Evolutionary conservation across 1,284 basidiomycete species (phyloP).

Genomic region (Cutaneotrichosporon cutaneum): DNA sequence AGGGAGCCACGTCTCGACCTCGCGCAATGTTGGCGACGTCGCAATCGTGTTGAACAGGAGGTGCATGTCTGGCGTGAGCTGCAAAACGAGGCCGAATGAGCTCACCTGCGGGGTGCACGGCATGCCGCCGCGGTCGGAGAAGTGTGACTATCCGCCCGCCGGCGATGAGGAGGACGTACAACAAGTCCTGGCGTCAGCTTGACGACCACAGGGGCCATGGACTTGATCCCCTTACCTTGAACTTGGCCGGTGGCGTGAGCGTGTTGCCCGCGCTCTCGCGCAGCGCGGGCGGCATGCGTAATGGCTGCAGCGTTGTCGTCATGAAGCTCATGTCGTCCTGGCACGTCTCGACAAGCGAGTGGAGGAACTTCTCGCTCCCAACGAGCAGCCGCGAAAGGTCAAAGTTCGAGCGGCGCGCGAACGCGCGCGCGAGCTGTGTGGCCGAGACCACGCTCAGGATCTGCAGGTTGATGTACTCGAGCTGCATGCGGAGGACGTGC

Average conservation of each 20-base stretch:
- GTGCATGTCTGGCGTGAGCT: conserved; percentile 67
- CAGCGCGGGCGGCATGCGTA: conserved; percentile 68
- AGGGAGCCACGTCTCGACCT: conserved; percentile 86
- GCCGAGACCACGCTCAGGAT: conserved; percentile 85
- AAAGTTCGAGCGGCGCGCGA: conserved; percentile 84
- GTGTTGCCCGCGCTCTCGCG: conserved; percentile 71
- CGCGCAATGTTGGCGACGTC: conserved; percentile 67
- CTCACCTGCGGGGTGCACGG: conserved; percentile 86
- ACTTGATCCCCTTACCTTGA: conserved; percentile 61
- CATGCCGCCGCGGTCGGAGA: conserved; percentile 85
- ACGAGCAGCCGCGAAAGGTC: conserved; percentile 78
- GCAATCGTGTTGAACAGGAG: conserved; percentile 73
- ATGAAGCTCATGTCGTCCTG: conserved; percentile 78
- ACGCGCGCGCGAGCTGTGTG: conserved; percentile 77
- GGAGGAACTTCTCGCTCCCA: conserved; percentile 81
- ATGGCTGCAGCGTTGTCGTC: conserved; percentile 74
- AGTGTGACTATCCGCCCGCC: conserved; percentile 79
- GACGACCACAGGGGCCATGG: no score
- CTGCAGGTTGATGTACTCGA: conserved; percentile 92
- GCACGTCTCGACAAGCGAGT: conserved; percentile 65
- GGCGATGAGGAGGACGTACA: conserved; percentile 84
- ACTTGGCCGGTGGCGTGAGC: conserved; percentile 72
- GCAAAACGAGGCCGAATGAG: neutral
- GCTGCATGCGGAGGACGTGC: conserved; percentile 83
- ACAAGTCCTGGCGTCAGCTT: conserved; percentile 65